These are phyloP conservation scores for Penicillium crustosum DNA, from an alignment of 2,329 filamentous ascomycete species.

Conservation along the genomic window DNA sequence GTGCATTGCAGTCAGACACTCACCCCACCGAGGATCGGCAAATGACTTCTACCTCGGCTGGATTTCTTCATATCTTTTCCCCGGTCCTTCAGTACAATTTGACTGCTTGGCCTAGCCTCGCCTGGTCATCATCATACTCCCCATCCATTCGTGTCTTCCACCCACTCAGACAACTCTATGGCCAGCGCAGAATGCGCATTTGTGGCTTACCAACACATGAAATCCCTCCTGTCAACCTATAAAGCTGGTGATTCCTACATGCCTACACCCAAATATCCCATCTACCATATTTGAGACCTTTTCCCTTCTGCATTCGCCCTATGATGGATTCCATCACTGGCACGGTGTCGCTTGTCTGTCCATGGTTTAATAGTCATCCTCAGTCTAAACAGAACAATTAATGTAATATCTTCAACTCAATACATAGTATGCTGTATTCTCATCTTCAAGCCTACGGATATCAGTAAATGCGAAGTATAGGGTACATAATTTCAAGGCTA, in stretches of 20 bases:
- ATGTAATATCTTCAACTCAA: not conserved
- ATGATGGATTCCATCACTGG: not conserved
- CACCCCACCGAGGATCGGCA: not conserved
- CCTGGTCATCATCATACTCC: not conserved
- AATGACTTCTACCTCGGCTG: not conserved
- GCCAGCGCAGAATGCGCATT: not conserved
- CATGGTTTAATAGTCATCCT: not conserved
- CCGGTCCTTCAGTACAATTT: not conserved
- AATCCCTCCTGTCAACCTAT: not conserved
- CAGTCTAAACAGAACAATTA: not conserved
- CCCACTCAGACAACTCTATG: not conserved
- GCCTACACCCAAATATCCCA: not conserved
- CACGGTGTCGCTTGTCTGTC: not conserved
- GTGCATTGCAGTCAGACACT: not conserved
- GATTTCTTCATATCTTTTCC: not conserved
- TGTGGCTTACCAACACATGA: not conserved
- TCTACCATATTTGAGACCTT: not conserved
- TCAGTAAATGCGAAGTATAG: not conserved
- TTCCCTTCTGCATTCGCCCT: not conserved
- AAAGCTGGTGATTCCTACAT: not conserved
- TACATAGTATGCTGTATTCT: not conserved
- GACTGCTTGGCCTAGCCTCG: not conserved
- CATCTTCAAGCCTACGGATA: not conserved
- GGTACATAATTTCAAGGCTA: not conserved
- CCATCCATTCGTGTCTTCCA: not conserved